These are phyloP conservation scores for Phytopythium montanum DNA, from an alignment of 352 stramenopile species.

Conservation along the genomic window DNA sequence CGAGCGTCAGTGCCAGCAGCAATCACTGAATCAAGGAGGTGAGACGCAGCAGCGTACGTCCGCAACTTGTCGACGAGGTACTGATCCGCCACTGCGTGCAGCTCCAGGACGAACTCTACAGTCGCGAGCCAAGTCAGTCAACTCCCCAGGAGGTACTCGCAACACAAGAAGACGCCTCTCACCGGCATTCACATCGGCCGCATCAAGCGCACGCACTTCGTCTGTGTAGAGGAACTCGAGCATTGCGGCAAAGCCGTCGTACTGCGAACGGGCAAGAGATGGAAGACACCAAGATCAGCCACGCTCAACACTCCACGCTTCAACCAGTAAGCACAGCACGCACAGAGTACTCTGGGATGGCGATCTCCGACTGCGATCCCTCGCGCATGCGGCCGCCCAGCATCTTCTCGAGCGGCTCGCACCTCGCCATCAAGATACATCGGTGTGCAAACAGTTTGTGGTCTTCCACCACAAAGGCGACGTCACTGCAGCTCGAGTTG, in stretches of 20 bases:
- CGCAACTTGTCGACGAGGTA: slow-evolving; percentile 69
- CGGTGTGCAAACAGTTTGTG: slow-evolving; percentile 68
- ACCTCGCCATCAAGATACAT: slow-evolving; percentile 86
- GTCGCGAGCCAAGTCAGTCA: not conserved
- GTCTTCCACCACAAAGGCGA: slow-evolving; percentile 82
- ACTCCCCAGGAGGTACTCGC: not conserved
- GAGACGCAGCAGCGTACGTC: slow-evolving; percentile 24
- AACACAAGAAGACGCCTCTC: not conserved
- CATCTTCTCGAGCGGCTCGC: slow-evolving; percentile 89
- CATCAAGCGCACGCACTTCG: slow-evolving; percentile 43
- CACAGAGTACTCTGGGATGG: slow-evolving; percentile 73
- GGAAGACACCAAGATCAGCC: not conserved
- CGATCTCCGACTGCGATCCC: slow-evolving; percentile 52
- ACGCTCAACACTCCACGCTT: not conserved
- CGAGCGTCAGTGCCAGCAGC: not conserved
- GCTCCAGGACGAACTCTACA: slow-evolving; percentile 76
- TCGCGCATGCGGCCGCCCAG: slow-evolving; percentile 89
- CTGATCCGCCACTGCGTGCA: slow-evolving; percentile 82
- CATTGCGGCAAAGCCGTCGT: slow-evolving; percentile 75
- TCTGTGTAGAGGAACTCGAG: slow-evolving; percentile 91
- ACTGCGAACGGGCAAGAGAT: slow-evolving; percentile 20
- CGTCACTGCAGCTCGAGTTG: slow-evolving; percentile 76
- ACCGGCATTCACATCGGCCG: slow-evolving; percentile 40
- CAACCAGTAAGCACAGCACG: slow-evolving; percentile 9
- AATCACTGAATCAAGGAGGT: not conserved